Evolutionary conservation across 352 stramenopile species (phyloP).

Genomic region (Phytophthora fragariaefolia): DNA sequence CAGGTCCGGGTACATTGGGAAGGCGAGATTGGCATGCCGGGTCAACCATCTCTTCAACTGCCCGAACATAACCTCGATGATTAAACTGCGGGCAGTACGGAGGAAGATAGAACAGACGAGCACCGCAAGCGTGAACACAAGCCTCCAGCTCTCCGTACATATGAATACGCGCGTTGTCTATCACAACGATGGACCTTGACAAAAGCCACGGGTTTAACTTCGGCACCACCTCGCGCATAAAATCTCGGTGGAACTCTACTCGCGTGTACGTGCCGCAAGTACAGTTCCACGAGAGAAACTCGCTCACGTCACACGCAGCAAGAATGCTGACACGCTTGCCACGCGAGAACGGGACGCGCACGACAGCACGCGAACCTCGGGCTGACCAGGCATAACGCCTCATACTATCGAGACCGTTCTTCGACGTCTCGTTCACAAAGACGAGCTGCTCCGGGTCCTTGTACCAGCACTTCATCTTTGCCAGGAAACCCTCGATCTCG

Average conservation of each 20-base stretch:
- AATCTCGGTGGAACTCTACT: neutral
- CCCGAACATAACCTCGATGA: constrained; percentile 32
- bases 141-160: neutral
- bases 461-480: neutral
- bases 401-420: neutral
- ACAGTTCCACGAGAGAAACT: constrained; percentile 10
- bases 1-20: constrained; percentile 3
- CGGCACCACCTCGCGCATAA: constrained; percentile 1
- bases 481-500: neutral
- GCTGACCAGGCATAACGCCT: neutral
- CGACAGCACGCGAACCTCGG: neutral
- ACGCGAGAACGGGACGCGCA: neutral
- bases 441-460: neutral
- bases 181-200: neutral
- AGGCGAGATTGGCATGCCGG: constrained; percentile 26
- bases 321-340: constrained; percentile 20
- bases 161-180: neutral
- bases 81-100: constrained; percentile 38
- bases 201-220: constrained; percentile 5
- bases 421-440: constrained; percentile 1
- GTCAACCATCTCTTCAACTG: constrained; percentile 30
- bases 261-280: constrained; percentile 14
- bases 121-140: neutral
- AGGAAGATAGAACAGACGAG: constrained; percentile 16
- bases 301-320: constrained; percentile 11